These are phyloP conservation scores for Naganishia kalamii DNA, from an alignment of 768 basidiomycete species.

Conservation along the genomic window DNA sequence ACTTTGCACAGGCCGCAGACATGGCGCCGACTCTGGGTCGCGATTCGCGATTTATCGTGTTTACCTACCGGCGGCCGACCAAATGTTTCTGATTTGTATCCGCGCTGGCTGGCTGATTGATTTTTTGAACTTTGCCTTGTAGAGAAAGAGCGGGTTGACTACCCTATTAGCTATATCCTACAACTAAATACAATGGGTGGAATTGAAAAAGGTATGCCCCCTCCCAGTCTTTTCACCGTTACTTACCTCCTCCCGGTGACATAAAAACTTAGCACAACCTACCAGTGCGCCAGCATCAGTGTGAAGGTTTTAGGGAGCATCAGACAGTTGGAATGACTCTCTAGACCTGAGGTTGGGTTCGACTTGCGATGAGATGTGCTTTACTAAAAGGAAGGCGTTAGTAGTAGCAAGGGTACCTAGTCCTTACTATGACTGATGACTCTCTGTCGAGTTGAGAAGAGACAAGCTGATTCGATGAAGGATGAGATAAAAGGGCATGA, in stretches of 20 bases:
- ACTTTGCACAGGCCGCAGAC: no score
- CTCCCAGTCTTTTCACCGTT: background rate
- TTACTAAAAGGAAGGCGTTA: no score
- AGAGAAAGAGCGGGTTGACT: background rate
- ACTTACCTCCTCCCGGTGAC: constrained; percentile 57
- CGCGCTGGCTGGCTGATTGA: constrained; percentile 3
- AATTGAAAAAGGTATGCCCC: constrained; percentile 44
- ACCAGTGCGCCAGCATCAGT: constrained; percentile 66
- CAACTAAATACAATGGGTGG: constrained; percentile 33
- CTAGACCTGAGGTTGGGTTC: no score
- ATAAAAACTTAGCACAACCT: constrained; percentile 66
- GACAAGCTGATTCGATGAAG: no score
- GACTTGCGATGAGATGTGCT: no score
- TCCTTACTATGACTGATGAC: no score
- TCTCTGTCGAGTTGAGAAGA: no score
- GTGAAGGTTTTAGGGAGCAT: no score
- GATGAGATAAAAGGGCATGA: no score
- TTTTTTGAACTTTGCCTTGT: background rate
- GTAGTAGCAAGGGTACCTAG: no score
- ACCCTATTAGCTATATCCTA: background rate
- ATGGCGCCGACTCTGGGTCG: no score
- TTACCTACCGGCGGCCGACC: constrained; percentile 8
- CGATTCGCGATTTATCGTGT: background rate
- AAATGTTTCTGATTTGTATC: background rate
- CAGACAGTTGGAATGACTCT: no score